A percentile compares a stretch with the other conserved stretches of the same genome.
Conservation (phyloP, 192 early-diverging fungal species). For the Chytriomyces sp. region DNA sequence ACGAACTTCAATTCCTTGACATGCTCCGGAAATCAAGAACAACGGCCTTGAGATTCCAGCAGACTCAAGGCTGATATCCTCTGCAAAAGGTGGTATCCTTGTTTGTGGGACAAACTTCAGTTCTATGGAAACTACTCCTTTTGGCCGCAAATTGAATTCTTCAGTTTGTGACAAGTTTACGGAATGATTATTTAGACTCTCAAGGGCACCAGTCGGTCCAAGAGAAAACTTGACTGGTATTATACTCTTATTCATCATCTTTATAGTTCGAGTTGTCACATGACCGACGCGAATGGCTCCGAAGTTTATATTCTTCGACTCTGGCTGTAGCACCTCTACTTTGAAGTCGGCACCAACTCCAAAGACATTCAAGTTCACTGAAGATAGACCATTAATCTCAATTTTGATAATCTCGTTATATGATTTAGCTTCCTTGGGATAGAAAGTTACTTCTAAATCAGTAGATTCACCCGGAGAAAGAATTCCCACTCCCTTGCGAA, state of each 20-base stretch:
- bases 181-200: slow-evolving; percentile 33
- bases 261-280: slow-evolving; percentile 34
- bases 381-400: slow-evolving; percentile 57
- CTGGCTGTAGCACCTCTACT: slow-evolving; percentile 47
- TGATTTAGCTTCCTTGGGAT: slow-evolving; percentile 43
- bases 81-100: slow-evolving; percentile 54
- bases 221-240: slow-evolving; percentile 50
- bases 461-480: slow-evolving; percentile 48
- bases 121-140: slow-evolving; percentile 47
- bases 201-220: slow-evolving; percentile 42
- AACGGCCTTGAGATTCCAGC: slow-evolving; percentile 46
- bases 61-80: slow-evolving; percentile 56
- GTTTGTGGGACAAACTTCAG: slow-evolving; percentile 51
- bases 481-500: slow-evolving; percentile 31
- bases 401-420: slow-evolving; percentile 57
- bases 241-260: slow-evolving; percentile 55
- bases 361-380: slow-evolving; percentile 41
- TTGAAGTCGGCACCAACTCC: slow-evolving; percentile 54
- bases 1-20: slow-evolving; percentile 61
- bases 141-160: slow-evolving; percentile 44
- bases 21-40: slow-evolving; percentile 49
- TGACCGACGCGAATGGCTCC: slow-evolving; percentile 59
- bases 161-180: slow-evolving; percentile 37
- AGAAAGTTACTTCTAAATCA: slow-evolving; percentile 47
- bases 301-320: slow-evolving; percentile 54